Conservation (phyloP, 2,329 filamentous ascomycete species). For the Sporothrix humicola region DNA sequence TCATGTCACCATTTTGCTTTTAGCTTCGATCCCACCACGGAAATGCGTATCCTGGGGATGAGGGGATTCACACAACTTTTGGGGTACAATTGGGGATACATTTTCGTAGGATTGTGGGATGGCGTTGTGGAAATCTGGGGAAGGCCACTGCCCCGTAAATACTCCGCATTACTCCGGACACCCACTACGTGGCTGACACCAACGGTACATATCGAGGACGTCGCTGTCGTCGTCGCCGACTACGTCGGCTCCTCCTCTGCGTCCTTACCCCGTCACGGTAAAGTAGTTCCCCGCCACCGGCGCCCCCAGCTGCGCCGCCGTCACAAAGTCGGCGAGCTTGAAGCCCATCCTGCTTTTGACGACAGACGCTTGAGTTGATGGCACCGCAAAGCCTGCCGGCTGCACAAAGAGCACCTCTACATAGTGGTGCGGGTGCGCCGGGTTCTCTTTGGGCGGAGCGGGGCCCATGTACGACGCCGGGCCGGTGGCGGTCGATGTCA, state of each 20-base stretch:
- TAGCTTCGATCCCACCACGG: constrained; percentile 19
- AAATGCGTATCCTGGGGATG: constrained; percentile 28
- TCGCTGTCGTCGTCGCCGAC: background rate
- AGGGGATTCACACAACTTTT: background rate
- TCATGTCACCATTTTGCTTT: background rate
- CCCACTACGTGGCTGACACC: background rate
- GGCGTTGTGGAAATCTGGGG: background rate
- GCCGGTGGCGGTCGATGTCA: constrained; percentile 38
- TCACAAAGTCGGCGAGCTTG: constrained; percentile 32
- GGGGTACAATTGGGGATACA: constrained; percentile 2
- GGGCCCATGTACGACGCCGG: constrained; percentile 43
- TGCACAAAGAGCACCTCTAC: constrained; percentile 49
- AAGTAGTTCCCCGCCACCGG: constrained; percentile 35
- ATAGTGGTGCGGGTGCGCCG: constrained; percentile 48
- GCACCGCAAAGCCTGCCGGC: constrained; percentile 45
- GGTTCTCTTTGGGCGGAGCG: constrained; percentile 45
- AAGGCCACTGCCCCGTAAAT: constrained; percentile 5
- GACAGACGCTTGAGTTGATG: constrained; percentile 32
- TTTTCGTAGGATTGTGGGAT: background rate
- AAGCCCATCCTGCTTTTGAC: constrained; percentile 33
- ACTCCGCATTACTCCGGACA: constrained; percentile 8
- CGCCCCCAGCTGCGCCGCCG: constrained; percentile 29
- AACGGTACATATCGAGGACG: background rate
- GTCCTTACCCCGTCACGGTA: constrained; percentile 33
- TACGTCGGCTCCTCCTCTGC: background rate